These are phyloP conservation scores for Cerioporus squamosus DNA, from an alignment of 1,284 basidiomycete species.

Conservation along the genomic window DNA sequence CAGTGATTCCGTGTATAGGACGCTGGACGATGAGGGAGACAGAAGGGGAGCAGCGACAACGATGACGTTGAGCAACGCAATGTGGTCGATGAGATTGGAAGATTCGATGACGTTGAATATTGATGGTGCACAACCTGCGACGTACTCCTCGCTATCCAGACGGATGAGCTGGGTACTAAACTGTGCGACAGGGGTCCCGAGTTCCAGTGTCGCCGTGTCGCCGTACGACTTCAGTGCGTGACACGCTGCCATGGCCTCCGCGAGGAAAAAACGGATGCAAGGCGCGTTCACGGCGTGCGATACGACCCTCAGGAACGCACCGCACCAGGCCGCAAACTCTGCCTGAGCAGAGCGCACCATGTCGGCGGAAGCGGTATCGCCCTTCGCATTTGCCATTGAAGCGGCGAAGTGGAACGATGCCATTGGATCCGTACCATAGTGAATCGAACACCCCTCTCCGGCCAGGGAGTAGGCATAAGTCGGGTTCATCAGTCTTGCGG, in stretches of 20 bases:
- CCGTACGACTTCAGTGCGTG: conserved; percentile 31
- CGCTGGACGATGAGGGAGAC: conserved; percentile 29
- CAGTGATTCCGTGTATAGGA: conserved; percentile 49
- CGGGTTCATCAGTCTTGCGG: conserved; percentile 47
- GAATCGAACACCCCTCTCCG: conserved; percentile 47
- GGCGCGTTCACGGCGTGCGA: not conserved
- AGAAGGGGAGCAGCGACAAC: conserved; percentile 44
- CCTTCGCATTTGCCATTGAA: conserved; percentile 33
- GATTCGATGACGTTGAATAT: conserved; percentile 58
- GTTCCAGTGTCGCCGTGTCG: conserved; percentile 24
- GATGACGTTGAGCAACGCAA: conserved; percentile 56
- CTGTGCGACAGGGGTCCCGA: conserved; percentile 37
- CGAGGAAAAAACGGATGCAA: conserved; percentile 41
- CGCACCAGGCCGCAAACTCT: conserved; percentile 44
- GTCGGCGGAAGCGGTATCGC: conserved; percentile 20
- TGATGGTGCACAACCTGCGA: conserved; percentile 36
- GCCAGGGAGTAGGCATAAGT: conserved; percentile 48
- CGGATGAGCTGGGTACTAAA: conserved; percentile 42
- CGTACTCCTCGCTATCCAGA: conserved; percentile 42
- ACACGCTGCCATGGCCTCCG: conserved; percentile 40
- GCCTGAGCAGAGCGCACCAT: conserved; percentile 32
- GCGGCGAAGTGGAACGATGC: conserved; percentile 51
- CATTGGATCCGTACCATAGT: conserved; percentile 52
- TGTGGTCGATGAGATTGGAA: conserved; percentile 54
- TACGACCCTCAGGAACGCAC: conserved; percentile 31